A percentile compares a stretch with the other conserved stretches of the same genome.
Evolutionary conservation across 176 grass and related monocot genomes (phyloP).

Genomic region (Lolium multiflorum): DNA sequence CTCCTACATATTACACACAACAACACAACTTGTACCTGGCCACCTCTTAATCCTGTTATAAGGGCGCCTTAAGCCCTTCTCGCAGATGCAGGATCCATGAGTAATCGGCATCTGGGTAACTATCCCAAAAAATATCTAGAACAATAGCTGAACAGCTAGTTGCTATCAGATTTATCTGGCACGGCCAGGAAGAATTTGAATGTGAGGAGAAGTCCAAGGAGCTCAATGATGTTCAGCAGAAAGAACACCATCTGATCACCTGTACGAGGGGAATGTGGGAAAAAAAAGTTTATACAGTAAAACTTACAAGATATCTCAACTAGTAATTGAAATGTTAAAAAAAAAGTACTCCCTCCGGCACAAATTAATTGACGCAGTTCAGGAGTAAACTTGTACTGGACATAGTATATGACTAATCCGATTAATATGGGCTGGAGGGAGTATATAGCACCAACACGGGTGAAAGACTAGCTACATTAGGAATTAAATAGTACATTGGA

Average conservation of each 20-base stretch:
- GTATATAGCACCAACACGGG: not conserved
- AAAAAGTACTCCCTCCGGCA: too few relatives aligned
- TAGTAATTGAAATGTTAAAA: not conserved
- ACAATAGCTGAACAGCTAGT: slow-evolving; percentile 1
- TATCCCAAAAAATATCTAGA: not conserved
- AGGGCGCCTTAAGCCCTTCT: slow-evolving; percentile 3
- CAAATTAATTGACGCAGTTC: too few relatives aligned
- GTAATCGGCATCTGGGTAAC: slow-evolving; percentile 24
- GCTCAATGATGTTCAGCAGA: slow-evolving; percentile 59
- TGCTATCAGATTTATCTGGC: slow-evolving; percentile 22
- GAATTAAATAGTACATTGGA: not conserved
- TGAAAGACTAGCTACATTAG: not conserved
- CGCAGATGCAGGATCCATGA: not conserved
- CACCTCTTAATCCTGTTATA: not conserved
- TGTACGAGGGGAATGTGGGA: slow-evolving; percentile 16
- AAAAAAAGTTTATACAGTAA: not conserved
- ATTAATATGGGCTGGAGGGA: not conserved
- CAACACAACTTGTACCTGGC: not conserved
- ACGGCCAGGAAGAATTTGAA: slow-evolving; percentile 67
- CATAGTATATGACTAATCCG: too few relatives aligned
- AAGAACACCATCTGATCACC: slow-evolving; percentile 86
- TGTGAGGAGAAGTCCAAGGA: slow-evolving; percentile 63
- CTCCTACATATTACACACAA: not conserved
- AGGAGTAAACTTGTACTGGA: too few relatives aligned
- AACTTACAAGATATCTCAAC: not conserved